Evolutionary conservation across 2,329 filamentous ascomycete genomes (phyloP).

Genomic region (Helotiales sp.): DNA sequence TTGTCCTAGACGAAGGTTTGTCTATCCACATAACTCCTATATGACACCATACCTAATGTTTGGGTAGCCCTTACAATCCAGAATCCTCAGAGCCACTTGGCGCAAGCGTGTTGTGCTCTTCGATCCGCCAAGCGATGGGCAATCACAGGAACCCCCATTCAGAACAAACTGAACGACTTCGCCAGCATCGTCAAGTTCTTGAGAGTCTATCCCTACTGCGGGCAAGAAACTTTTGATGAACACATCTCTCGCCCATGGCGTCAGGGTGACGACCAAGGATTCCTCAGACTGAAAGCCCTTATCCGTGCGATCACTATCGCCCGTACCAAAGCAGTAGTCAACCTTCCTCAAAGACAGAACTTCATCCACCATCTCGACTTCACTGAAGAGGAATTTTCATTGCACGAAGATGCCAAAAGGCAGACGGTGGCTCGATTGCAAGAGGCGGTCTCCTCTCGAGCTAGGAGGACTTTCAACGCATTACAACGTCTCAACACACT

Average conservation of each 20-base stretch:
- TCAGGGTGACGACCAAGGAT: background rate
- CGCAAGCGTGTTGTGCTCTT: conserved; percentile 47
- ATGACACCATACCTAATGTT: too few relatives aligned
- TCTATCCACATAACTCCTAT: too few relatives aligned
- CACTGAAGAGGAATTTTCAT: background rate
- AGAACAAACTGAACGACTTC: conserved; percentile 52
- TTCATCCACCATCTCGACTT: background rate
- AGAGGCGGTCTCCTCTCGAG: background rate
- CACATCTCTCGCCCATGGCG: conserved; percentile 7
- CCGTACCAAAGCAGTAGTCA: background rate
- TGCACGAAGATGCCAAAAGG: background rate
- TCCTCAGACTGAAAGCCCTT: background rate
- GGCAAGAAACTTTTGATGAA: conserved; percentile 43
- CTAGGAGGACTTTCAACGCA: background rate
- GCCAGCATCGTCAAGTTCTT: conserved; percentile 51
- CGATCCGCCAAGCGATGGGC: conserved; percentile 49
- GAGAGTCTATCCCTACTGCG: conserved; percentile 47
- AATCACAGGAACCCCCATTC: conserved; percentile 55
- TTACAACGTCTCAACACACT: conserved; percentile 47
- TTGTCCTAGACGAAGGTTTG: background rate
- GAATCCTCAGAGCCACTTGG: conserved; percentile 33
- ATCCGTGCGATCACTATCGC: background rate
- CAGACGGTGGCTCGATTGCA: background rate
- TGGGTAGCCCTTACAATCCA: conserved; percentile 1
- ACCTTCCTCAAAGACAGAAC: background rate